A percentile compares a stretch with the other conserved stretches of the same genome.
These are phyloP conservation scores for Termitomyces bulborhizus DNA, from an alignment of 768 basidiomycete species.

Conservation along the genomic window DNA sequence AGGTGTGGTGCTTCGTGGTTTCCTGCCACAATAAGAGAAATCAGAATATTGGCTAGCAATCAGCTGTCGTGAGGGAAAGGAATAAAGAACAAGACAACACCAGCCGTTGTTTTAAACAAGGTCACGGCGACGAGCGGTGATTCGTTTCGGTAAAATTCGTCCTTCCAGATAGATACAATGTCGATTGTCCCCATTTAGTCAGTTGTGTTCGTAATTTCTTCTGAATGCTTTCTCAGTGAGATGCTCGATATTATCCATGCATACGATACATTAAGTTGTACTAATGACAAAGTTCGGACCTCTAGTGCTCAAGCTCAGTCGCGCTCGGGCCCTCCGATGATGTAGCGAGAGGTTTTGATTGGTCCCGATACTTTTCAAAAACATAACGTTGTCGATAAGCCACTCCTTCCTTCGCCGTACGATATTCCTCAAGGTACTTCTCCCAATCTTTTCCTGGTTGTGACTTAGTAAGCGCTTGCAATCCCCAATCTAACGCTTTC, in stretches of 20 bases:
- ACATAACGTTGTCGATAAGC: not conserved
- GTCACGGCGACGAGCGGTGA: not conserved
- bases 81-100: not conserved
- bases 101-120: not conserved
- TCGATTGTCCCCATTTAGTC: not conserved
- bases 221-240: not conserved
- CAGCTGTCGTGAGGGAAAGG: not conserved
- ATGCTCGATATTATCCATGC: not conserved
- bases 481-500: constrained; percentile 56
- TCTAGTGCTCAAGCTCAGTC: too few species aligned
- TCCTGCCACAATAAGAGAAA: constrained; percentile 4
- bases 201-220: not conserved
- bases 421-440: not conserved
- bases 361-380: too few species aligned
- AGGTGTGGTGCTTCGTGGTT: constrained; percentile 3
- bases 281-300: not conserved
- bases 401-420: not conserved
- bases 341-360: not conserved
- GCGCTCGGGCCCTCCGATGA: not conserved
- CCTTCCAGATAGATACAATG: too few species aligned
- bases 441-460: not conserved
- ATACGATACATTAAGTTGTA: not conserved
- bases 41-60: not conserved
- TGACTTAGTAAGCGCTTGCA: constrained; percentile 34
- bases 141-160: not conserved